Conservation (phyloP, 1,284 basidiomycete species). For the Trichosporon inkin region DNA sequence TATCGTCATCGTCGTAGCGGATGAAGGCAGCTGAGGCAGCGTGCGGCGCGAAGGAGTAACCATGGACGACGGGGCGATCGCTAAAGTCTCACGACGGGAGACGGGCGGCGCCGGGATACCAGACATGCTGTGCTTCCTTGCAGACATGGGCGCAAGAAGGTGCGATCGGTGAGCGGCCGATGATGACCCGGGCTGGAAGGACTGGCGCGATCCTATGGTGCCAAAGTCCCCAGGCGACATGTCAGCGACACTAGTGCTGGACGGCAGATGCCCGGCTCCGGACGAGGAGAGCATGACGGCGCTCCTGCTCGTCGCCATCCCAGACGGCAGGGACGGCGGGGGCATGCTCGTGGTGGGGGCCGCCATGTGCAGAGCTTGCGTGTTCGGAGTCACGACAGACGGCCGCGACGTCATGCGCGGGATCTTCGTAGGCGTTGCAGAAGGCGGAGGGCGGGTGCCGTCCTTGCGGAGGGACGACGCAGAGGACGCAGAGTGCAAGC, state of each 20-base stretch:
- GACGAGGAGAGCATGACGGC: constrained; percentile 8
- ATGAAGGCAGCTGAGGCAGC: constrained; percentile 52
- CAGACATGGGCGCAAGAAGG: constrained; percentile 42
- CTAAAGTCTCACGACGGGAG: constrained; percentile 18
- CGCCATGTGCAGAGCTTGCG: constrained; percentile 9
- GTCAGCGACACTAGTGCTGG: constrained; percentile 11
- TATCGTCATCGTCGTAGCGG: constrained; percentile 39
- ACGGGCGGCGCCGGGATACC: constrained; percentile 21
- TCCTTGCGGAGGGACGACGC: constrained; percentile 28
- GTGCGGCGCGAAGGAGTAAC: constrained; percentile 58
- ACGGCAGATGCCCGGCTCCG: constrained; percentile 4
- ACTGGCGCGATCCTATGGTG: constrained; percentile 12
- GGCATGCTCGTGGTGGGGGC: constrained; percentile 27
- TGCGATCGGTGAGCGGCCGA: constrained; percentile 38
- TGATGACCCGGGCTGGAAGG: constrained; percentile 23
- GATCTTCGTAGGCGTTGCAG: constrained; percentile 75
- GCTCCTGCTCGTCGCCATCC: constrained; percentile 21
- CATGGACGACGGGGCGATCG: constrained; percentile 10
- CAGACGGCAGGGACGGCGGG: constrained; percentile 28
- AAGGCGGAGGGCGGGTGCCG: constrained; percentile 29
- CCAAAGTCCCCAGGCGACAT: constrained; percentile 17
- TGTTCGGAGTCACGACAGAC: constrained; percentile 23
- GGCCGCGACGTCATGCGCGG: constrained; percentile 73
- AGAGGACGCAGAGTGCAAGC: constrained; percentile 58
- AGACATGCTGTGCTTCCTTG: constrained; percentile 25